Evolutionary conservation across 2,329 filamentous ascomycete genomes (phyloP).

Genomic region (Claviceps lovelessii): DNA sequence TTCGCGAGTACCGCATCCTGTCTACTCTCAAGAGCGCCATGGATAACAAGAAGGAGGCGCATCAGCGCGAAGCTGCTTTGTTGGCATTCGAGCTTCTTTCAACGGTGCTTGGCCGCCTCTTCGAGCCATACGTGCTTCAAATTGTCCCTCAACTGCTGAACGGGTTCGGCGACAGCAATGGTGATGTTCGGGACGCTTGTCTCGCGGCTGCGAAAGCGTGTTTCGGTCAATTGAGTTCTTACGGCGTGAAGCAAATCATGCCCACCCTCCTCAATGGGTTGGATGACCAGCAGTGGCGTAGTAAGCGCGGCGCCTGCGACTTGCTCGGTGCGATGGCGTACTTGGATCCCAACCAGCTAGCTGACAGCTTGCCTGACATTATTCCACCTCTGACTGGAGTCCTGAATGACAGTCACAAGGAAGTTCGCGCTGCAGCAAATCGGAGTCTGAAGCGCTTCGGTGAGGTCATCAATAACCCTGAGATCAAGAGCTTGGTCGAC

Average conservation of each 20-base stretch:
- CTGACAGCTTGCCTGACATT: slow-evolving; percentile 83
- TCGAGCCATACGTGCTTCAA: slow-evolving; percentile 94
- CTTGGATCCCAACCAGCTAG: slow-evolving; percentile 86
- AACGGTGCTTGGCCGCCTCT: slow-evolving; percentile 69
- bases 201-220: slow-evolving; percentile 87
- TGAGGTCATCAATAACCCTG: slow-evolving; percentile 95
- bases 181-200: slow-evolving; percentile 84
- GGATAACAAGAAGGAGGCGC: slow-evolving; percentile 90
- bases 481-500: slow-evolving; percentile 83
- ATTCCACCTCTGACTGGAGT: slow-evolving; percentile 91
- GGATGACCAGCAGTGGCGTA: slow-evolving; percentile 93
- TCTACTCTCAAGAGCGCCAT: slow-evolving; percentile 63
- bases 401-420: slow-evolving; percentile 94
- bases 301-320: slow-evolving; percentile 95
- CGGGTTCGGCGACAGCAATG: slow-evolving; percentile 77
- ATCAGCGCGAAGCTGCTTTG: slow-evolving; percentile 77
- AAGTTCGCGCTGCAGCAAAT: slow-evolving; percentile 83
- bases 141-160: slow-evolving; percentile 81
- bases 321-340: slow-evolving; percentile 97
- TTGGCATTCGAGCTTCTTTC: slow-evolving; percentile 85
- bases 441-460: slow-evolving; percentile 94
- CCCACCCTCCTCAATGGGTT: slow-evolving; percentile 83
- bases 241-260: slow-evolving; percentile 86
- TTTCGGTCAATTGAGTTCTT: slow-evolving; percentile 86
- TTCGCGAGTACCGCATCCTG: slow-evolving; percentile 78